These are phyloP conservation scores for Marvania coccoides DNA, from an alignment of 139 green algal species.

Conservation along the genomic window DNA sequence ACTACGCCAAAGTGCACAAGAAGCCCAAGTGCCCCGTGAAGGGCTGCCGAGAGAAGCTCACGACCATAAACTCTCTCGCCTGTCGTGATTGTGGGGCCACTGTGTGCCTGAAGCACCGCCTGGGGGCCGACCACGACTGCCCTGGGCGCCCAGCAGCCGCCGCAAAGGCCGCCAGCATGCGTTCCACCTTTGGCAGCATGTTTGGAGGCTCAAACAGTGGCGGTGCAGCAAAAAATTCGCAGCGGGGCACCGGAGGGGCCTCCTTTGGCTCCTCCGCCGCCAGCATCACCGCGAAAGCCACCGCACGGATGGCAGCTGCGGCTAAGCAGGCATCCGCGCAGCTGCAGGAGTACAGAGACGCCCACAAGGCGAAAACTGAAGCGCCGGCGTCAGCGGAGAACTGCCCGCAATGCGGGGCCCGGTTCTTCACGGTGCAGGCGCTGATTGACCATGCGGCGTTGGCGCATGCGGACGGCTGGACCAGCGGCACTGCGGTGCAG, in stretches of 20 bases:
- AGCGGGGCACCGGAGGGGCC: background rate
- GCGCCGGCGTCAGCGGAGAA: slow-evolving; percentile 8
- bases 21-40: slow-evolving; percentile 49
- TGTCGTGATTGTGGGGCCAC: slow-evolving; percentile 15
- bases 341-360: slow-evolving; percentile 12
- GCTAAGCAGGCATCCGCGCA: background rate
- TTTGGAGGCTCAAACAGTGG: background rate
- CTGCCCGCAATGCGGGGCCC: slow-evolving; percentile 36
- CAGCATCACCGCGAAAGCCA: background rate
- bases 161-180: background rate
- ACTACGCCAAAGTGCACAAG: slow-evolving; percentile 61
- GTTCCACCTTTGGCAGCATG: background rate
- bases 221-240: background rate
- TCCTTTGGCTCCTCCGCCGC: background rate
- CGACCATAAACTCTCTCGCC: slow-evolving; percentile 43
- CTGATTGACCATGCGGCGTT: slow-evolving; percentile 41
- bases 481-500: background rate
- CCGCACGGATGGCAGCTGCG: background rate
- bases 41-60: slow-evolving; percentile 64
- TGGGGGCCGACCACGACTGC: slow-evolving; percentile 56
- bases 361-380: background rate
- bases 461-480: slow-evolving; percentile 20
- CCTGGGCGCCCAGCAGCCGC: background rate
- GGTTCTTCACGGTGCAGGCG: slow-evolving; percentile 30
- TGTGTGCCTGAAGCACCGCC: slow-evolving; percentile 65